These are phyloP conservation scores for Aurinia saxatilis DNA, from an alignment of 345 rosid genomes.

Conservation along the genomic window DNA sequence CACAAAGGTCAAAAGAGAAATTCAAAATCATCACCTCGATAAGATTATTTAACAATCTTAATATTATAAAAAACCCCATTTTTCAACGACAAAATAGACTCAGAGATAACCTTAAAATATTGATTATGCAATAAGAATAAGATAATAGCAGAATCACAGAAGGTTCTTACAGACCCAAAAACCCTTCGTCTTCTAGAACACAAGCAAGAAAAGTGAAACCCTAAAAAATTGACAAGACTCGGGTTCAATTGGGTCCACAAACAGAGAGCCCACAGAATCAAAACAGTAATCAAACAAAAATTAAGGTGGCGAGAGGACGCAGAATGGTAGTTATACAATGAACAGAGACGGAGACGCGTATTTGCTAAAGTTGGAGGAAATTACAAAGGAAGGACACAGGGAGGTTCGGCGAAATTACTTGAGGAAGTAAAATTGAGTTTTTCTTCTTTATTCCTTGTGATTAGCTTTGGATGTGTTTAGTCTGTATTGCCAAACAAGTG, in stretches of 20 bases:
- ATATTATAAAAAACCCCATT: not conserved
- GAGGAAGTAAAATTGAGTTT: not conserved
- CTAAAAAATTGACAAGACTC: not conserved
- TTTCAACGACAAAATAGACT: not conserved
- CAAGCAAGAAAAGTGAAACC: not conserved
- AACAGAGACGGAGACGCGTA: too few species aligned
- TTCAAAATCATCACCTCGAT: not conserved
- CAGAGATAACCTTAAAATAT: conserved; percentile 1
- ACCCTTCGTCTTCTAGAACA: not conserved
- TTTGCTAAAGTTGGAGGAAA: not conserved
- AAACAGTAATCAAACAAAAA: not conserved
- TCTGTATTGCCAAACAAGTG: too few species aligned
- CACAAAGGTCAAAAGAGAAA: not conserved
- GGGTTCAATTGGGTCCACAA: not conserved
- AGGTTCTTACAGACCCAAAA: not conserved
- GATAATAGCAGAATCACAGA: not conserved
- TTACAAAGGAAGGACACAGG: conserved; percentile 1
- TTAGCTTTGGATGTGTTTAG: not conserved
- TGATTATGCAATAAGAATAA: not conserved
- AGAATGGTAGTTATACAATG: not conserved
- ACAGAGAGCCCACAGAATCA: too few species aligned
- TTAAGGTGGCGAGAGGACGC: not conserved
- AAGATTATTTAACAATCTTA: not conserved
- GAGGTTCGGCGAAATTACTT: not conserved
- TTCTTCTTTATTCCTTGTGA: not conserved